Percentiles rank a stretch among this genome's conserved stretches.
Conservation (phyloP, 306 rosid genomes). For the Parietaria judaica region DNA sequence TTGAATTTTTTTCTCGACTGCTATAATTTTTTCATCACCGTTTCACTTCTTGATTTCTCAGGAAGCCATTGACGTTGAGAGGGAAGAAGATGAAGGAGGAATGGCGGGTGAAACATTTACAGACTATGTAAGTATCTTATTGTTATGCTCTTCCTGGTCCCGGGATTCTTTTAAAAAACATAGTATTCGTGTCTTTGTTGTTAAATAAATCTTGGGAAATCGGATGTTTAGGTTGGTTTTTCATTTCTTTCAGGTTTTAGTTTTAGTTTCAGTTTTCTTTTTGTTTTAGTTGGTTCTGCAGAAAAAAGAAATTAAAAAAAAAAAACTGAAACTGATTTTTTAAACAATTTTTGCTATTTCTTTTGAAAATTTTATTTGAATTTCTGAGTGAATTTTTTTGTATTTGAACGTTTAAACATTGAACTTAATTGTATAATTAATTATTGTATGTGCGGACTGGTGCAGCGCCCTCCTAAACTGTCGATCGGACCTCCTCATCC, state of each 20-base stretch:
- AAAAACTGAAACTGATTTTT: too few relatives aligned
- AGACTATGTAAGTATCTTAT: conserved; percentile 71
- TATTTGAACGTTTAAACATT: not conserved
- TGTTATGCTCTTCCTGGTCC: conserved; percentile 3
- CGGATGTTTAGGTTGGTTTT: not conserved
- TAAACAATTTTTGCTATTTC: too few relatives aligned
- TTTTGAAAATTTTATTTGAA: not conserved
- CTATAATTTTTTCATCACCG: not conserved
- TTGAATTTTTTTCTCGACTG: not conserved
- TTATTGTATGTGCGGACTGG: conserved; percentile 11
- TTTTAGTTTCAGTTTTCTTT: not conserved
- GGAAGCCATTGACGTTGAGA: conserved; percentile 96
- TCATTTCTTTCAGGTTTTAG: too few relatives aligned
- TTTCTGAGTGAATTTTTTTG: not conserved
- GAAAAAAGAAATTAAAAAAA: too few relatives aligned
- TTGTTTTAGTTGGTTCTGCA: not conserved
- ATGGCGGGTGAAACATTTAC: conserved; percentile 89
- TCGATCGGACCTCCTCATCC: conserved; percentile 94
- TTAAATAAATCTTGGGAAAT: conserved; percentile 23
- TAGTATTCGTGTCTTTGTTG: conserved; percentile 13
- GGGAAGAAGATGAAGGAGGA: conserved; percentile 99
- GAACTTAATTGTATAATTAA: not conserved
- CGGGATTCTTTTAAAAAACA: conserved; percentile 6
- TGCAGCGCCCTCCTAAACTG: conserved; percentile 92
- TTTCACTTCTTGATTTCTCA: conserved; percentile 29